phyloP scores from a whole-genome alignment of 768 basidiomycete species.

The Pilatotrama ljubarskyi region DNA sequence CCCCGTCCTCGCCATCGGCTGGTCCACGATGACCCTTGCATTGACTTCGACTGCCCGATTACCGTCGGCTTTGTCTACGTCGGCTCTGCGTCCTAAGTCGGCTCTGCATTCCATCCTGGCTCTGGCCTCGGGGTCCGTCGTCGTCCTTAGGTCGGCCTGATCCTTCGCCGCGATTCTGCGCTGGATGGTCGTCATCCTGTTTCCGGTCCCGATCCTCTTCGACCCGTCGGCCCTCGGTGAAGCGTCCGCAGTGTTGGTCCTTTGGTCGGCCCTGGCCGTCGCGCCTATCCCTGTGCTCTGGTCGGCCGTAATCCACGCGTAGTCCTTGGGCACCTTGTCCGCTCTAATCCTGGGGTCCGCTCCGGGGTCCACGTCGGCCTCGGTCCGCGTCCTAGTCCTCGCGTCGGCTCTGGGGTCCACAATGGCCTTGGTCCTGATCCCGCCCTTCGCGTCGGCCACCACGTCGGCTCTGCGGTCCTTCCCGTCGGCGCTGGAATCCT shows the following conservation, averaged over 20 bases:
- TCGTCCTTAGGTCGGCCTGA: background rate
- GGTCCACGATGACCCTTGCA: background rate
- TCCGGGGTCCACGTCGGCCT: too few relatives aligned
- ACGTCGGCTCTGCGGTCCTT: background rate
- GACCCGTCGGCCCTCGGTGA: background rate
- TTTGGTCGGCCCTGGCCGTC: background rate
- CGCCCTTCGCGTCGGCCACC: background rate
- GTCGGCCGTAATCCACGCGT: too few relatives aligned
- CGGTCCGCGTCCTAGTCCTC: background rate
- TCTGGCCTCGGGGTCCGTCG: background rate
- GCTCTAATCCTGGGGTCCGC: background rate
- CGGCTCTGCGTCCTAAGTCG: background rate
- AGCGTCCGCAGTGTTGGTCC: background rate
- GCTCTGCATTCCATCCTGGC: background rate
- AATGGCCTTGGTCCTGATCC: too few relatives aligned
- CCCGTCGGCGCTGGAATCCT: too few relatives aligned
- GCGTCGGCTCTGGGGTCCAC: background rate
- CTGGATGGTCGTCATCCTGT: background rate
- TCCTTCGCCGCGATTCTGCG: background rate
- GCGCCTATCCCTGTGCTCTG: too few relatives aligned
- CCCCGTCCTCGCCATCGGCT: background rate
- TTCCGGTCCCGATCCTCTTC: background rate
- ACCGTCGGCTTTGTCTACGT: background rate
- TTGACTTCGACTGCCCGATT: background rate
- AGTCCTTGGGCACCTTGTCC: background rate